These are phyloP conservation scores for Solanum appendiculatum DNA, from an alignment of 257 asterid genomes.

Conservation along the genomic window DNA sequence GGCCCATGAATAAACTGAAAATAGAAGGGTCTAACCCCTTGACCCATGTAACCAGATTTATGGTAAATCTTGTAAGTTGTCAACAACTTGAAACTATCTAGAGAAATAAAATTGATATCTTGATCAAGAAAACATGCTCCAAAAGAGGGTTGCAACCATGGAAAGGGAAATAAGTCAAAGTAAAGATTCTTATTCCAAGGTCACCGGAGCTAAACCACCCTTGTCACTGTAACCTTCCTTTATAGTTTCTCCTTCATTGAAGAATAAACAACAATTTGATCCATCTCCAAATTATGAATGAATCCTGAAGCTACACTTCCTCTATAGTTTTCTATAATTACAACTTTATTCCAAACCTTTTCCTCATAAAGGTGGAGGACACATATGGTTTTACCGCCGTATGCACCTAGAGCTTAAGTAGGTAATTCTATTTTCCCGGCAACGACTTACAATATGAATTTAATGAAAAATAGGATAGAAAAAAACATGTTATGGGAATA, in stretches of 20 bases:
- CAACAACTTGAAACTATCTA: neutral
- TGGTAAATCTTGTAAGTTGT: neutral
- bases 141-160: neutral
- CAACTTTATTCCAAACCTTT: neutral
- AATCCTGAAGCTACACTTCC: neutral
- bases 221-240: neutral
- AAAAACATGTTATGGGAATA: neutral
- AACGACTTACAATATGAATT: neutral
- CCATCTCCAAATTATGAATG: neutral
- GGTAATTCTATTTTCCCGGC: neutral
- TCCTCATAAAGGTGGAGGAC: neutral
- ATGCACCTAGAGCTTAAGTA: neutral
- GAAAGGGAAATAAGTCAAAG: neutral
- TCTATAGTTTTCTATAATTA: neutral
- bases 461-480: neutral
- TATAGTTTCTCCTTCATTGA: neutral
- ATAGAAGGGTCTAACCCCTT: constrained; percentile 5
- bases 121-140: neutral
- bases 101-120: neutral
- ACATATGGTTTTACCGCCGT: neutral
- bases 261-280: neutral
- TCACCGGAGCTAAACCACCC: neutral
- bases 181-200: neutral
- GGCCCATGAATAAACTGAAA: constrained; percentile 15
- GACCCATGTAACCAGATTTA: neutral